These are phyloP conservation scores for Penicillium desertorum DNA, from an alignment of 495 filamentous ascomycete species.

Conservation along the genomic window DNA sequence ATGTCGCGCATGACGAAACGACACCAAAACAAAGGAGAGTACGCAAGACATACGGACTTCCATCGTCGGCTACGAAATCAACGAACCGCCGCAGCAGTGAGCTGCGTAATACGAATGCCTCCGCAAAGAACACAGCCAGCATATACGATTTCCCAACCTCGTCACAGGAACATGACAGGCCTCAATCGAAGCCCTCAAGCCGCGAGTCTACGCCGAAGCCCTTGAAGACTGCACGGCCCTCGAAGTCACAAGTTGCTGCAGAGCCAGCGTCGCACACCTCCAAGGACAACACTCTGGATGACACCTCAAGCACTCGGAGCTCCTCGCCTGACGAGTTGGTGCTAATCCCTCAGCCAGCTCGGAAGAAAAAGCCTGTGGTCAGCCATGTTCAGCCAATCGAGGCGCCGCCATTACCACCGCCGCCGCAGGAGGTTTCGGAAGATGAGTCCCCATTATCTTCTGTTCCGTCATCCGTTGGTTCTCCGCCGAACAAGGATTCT, in stretches of 20 bases:
- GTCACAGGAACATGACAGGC: constrained; percentile 4
- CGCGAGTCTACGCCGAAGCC: constrained; percentile 13
- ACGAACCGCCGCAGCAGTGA: constrained; percentile 5
- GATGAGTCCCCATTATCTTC: constrained; percentile 49
- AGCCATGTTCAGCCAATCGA: not conserved
- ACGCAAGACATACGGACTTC: constrained; percentile 17
- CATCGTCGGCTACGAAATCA: constrained; percentile 14
- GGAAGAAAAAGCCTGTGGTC: constrained; percentile 9
- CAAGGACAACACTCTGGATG: not conserved
- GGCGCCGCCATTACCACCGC: not conserved
- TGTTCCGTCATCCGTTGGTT: constrained; percentile 33
- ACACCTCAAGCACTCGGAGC: constrained; percentile 12
- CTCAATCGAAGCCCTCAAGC: constrained; percentile 15
- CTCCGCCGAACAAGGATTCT: constrained; percentile 10
- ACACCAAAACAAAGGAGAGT: constrained; percentile 12
- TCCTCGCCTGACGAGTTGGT: constrained; percentile 37
- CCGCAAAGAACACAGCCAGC: constrained; percentile 5
- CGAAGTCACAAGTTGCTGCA: not conserved
- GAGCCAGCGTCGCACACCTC: not conserved
- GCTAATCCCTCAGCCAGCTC: constrained; percentile 19
- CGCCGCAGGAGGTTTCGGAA: constrained; percentile 9
- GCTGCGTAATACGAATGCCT: not conserved
- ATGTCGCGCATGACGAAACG: not conserved
- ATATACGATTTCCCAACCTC: constrained; percentile 29
- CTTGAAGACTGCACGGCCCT: not conserved